Percentiles rank a stretch among this genome's conserved stretches.
Evolutionary conservation across 2,329 filamentous ascomycete genomes (phyloP).

Genomic region (Aureobasidium sp.): DNA sequence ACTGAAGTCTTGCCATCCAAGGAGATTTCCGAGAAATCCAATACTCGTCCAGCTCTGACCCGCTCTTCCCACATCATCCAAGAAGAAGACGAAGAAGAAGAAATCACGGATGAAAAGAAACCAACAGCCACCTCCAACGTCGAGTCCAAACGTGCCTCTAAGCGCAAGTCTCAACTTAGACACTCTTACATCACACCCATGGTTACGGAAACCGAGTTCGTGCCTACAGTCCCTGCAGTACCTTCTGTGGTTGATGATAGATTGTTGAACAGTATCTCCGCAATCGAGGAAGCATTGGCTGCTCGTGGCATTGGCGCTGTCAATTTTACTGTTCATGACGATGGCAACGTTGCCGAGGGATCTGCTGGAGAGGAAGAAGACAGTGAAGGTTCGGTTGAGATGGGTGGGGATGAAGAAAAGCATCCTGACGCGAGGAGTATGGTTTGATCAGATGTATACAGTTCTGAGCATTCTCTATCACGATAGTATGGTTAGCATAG

Average conservation of each 20-base stretch:
- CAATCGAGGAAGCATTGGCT: not conserved
- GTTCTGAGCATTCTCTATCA: no score
- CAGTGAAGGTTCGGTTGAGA: not conserved
- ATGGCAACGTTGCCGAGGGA: not conserved
- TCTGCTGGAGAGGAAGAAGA: not conserved
- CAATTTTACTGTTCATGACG: slow-evolving; percentile 4
- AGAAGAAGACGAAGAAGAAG: not conserved
- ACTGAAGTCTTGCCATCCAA: no score
- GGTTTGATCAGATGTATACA: not conserved
- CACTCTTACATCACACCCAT: not conserved
- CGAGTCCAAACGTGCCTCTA: not conserved
- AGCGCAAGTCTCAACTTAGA: not conserved
- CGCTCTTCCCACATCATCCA: not conserved
- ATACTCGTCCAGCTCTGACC: no score
- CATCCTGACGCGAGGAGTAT: slow-evolving; percentile 1
- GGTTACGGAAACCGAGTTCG: not conserved
- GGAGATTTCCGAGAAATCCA: no score
- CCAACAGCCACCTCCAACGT: not conserved
- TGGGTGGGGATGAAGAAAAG: not conserved
- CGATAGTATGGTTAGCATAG: no score
- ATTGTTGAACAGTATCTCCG: not conserved
- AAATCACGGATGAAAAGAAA: not conserved
- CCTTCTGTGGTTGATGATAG: not conserved
- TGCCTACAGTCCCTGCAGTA: not conserved
- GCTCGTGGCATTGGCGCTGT: slow-evolving; percentile 1